A percentile compares a stretch with the other conserved stretches of the same genome.
Evolutionary conservation across 2,329 filamentous ascomycete genomes (phyloP).

Genomic region (Sclerotinia glacialis): DNA sequence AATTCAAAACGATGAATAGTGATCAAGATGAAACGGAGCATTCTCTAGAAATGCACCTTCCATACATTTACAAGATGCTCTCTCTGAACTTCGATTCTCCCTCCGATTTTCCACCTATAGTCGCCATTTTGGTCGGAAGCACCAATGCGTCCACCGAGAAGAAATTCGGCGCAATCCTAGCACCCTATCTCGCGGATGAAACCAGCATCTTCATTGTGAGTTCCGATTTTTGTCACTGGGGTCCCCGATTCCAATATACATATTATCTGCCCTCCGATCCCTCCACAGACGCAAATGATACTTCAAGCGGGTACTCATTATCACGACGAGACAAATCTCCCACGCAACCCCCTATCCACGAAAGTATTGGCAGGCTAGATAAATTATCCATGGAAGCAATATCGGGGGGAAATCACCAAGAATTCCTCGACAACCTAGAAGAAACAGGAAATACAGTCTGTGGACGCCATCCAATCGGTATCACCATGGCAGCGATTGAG

Average conservation of each 20-base stretch:
- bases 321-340: constrained; percentile 39
- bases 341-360: constrained; percentile 62
- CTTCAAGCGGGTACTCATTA: constrained; percentile 35
- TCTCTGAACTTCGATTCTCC: constrained; percentile 49
- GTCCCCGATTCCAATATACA: constrained; percentile 76
- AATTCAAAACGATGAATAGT: constrained; percentile 63
- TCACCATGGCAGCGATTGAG: constrained; percentile 86
- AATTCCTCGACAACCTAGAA: constrained; percentile 66
- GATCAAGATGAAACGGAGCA: constrained; percentile 78
- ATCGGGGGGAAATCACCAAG: constrained; percentile 67
- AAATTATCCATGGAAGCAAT: constrained; percentile 81
- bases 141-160: constrained; percentile 66
- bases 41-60: constrained; percentile 94
- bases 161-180: constrained; percentile 65
- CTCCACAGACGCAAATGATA: constrained; percentile 35
- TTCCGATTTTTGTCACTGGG: constrained; percentile 98
- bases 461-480: constrained; percentile 89
- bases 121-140: constrained; percentile 83
- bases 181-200: constrained; percentile 73
- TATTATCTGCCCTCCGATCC: constrained; percentile 66
- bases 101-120: constrained; percentile 62
- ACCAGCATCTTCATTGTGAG: constrained; percentile 82
- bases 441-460: constrained; percentile 89
- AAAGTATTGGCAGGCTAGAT: constrained; percentile 80
- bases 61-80: constrained; percentile 82